Base-by-base conservation (phyloP, 352 stramenopile species). In the Pythium angustatum region DNA sequence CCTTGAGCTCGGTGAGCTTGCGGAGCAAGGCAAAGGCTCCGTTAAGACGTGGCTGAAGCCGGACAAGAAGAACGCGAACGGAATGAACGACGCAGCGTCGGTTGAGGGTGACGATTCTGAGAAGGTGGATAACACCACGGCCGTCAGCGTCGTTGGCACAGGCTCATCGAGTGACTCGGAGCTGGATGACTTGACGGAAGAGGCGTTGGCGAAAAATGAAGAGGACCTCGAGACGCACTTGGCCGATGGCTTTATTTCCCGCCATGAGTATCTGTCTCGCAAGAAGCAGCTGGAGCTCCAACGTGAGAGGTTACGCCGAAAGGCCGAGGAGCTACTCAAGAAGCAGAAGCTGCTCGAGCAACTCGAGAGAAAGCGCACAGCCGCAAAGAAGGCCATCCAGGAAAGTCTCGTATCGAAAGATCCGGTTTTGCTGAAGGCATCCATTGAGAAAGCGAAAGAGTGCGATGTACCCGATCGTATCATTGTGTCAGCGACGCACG, bases 391-490 rank as follows among this genome's bases (percentile, higher is more conserved):
- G 43, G 71, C 63, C 6, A 87, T 94, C 22, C 77, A 86, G 26
- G 83, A 91, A 41, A 78, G 66, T 8, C 50, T 94, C 19, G 62
- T 83, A 7, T 79, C 74, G 0, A 92, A 91, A 47, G 82, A 94
- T 58, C 61, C 80, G 2, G 31, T 30, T 6, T 19, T 88, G 33
- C 67, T 94, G 24, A 77, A 76, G 27, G 64, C 47, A 8, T 73
- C 83, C 2, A 88, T 94, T 43, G 83, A 92, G 15, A 93, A 90
- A 36, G 85, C 73, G 36, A 85, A 80, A 43, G 85, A 94, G 58
- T 92, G 80, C 41, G 76, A 75, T 3, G 66, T 94, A 14, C 77
- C 73, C 0, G 79, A 81, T 5, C 71, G 74, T 3, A 84, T 93
- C 30, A 73, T 94, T 38, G 77, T 94, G 1, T 92, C 83, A 9